Conservation (phyloP, 192 early-diverging fungal genomes). For the Rhizophagus sp. region DNA sequence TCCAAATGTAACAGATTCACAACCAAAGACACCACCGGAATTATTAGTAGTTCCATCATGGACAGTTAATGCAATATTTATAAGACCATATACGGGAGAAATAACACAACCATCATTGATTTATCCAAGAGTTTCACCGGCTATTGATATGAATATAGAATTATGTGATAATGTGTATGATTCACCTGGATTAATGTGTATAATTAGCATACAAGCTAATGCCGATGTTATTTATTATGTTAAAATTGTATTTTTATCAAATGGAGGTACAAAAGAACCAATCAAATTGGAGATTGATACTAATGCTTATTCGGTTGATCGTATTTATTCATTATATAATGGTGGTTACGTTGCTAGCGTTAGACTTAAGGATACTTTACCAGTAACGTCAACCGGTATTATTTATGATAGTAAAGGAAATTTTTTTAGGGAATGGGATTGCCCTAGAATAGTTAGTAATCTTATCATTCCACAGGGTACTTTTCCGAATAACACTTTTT, state of each 20-base stretch:
- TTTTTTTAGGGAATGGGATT: neutral
- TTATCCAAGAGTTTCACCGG: neutral
- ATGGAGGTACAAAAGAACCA: neutral
- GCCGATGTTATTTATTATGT: neutral
- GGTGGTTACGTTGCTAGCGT: neutral
- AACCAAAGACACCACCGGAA: neutral
- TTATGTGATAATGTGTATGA: neutral
- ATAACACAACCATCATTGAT: neutral
- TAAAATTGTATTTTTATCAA: constrained; percentile 10
- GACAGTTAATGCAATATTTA: neutral
- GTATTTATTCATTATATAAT: neutral
- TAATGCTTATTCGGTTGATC: neutral
- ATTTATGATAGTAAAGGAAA: neutral
- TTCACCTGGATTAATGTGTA: neutral
- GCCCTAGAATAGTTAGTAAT: neutral
- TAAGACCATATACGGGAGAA: too few species aligned
- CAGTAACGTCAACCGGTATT: neutral
- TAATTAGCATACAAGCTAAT: neutral
- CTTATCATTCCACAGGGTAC: neutral
- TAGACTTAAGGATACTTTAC: neutral
- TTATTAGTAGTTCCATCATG: neutral
- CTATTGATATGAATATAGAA: neutral
- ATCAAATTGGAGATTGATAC: neutral
- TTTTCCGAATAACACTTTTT: constrained; percentile 8
- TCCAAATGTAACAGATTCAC: neutral